Conservation (phyloP, 495 filamentous ascomycete species). For the Penicillium dipodomyicola region DNA sequence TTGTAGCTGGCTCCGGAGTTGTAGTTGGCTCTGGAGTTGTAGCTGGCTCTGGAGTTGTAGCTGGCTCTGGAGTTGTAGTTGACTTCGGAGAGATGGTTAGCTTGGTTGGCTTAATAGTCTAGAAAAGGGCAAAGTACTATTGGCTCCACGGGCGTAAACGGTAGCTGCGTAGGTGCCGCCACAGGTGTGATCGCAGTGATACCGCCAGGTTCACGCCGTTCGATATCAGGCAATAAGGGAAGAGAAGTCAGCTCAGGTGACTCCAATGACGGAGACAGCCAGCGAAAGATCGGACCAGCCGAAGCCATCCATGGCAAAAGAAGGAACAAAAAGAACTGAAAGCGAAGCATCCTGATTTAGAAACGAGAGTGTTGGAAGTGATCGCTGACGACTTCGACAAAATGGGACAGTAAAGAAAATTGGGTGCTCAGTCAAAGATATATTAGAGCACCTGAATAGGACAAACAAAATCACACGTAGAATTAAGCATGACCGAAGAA, state of each 20-base stretch:
- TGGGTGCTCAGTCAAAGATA: slow-evolving; percentile 10
- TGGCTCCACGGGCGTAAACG: neutral
- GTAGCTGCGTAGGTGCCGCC: slow-evolving; percentile 1
- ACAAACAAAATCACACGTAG: neutral
- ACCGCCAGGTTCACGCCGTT: slow-evolving; percentile 6
- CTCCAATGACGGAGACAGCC: slow-evolving; percentile 1
- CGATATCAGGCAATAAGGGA: neutral
- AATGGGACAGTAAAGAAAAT: slow-evolving; percentile 2
- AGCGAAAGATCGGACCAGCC: slow-evolving; percentile 40
- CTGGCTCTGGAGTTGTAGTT: neutral
- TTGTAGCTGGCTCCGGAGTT: neutral
- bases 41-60: neutral
- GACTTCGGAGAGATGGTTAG: neutral
- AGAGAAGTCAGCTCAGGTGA: neutral
- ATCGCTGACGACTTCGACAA: neutral
- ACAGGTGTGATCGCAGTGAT: slow-evolving; percentile 24
- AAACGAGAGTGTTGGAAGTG: slow-evolving; percentile 3
- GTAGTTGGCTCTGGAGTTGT: neutral
- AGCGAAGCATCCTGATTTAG: slow-evolving; percentile 27
- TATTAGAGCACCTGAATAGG: slow-evolving; percentile 4
- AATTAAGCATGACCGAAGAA: slow-evolving; percentile 7
- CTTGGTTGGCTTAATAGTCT: neutral
- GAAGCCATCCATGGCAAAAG: slow-evolving; percentile 26
- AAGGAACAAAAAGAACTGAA: slow-evolving; percentile 16
- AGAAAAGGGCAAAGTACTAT: neutral